Conservation (phyloP, 768 basidiomycete genomes). For the Trametes gibbosa region DNA sequence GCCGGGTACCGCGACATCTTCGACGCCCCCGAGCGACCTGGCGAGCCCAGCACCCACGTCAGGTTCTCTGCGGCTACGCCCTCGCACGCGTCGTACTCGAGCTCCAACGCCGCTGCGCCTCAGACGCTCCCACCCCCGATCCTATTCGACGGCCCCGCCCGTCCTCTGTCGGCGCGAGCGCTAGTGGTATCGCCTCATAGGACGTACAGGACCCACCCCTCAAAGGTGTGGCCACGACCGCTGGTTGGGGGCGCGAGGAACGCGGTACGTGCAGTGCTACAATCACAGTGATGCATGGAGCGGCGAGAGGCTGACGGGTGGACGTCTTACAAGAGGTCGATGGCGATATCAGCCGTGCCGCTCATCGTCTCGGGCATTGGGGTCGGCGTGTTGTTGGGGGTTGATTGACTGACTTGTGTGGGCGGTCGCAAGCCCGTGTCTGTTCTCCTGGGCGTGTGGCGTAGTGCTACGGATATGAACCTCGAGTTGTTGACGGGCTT, state of each 20-base stretch:
- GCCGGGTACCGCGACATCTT: slow-evolving; percentile 45
- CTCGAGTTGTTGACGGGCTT: no score
- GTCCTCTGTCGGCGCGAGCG: slow-evolving; percentile 25
- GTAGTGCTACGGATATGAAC: neutral
- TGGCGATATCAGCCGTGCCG: neutral
- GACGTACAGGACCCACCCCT: neutral
- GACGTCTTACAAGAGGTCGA: neutral
- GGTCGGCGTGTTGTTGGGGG: slow-evolving; percentile 1
- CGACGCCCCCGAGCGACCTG: slow-evolving; percentile 43
- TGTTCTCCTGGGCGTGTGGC: neutral
- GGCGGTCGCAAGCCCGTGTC: no score
- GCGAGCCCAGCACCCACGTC: slow-evolving; percentile 33
- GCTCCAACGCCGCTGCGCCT: slow-evolving; percentile 10
- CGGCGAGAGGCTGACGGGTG: neutral
- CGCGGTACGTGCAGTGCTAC: neutral
- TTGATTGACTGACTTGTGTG: slow-evolving; percentile 1
- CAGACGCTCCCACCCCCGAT: slow-evolving; percentile 40
- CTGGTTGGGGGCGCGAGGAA: neutral
- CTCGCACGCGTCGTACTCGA: slow-evolving; percentile 13
- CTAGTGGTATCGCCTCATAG: neutral
- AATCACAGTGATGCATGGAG: no score
- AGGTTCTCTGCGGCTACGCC: slow-evolving; percentile 1
- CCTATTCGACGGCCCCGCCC: slow-evolving; percentile 50
- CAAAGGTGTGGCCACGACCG: neutral
- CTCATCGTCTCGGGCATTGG: neutral